phyloP scores from a whole-genome alignment of 192 early-diverging fungal genomes.

The Backusella westeae region DNA sequence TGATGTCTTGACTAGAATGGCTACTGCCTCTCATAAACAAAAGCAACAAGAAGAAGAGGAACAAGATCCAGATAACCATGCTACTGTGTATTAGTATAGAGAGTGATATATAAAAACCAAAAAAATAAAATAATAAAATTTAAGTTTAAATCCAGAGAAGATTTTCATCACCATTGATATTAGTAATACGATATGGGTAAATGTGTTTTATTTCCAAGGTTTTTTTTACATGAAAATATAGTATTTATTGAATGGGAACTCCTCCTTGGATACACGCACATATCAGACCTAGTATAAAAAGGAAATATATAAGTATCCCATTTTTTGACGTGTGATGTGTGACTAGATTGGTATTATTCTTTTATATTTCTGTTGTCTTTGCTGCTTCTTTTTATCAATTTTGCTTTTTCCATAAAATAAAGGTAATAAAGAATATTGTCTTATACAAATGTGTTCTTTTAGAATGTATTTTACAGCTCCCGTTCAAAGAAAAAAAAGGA shows the following conservation, averaged over 20 bases:
- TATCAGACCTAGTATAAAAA: neutral
- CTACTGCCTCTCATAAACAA: conserved; percentile 13
- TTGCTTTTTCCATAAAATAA: neutral
- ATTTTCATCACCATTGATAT: too few relatives aligned
- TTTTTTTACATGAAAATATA: neutral
- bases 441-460: neutral
- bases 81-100: neutral
- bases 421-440: neutral
- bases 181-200: too few relatives aligned
- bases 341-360: neutral
- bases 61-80: conserved; percentile 1
- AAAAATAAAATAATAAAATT: neutral
- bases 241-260: neutral
- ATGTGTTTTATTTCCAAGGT: too few relatives aligned
- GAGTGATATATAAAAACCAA: neutral
- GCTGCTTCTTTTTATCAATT: too few relatives aligned
- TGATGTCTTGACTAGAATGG: conserved; percentile 62
- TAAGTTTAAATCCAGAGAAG: too few relatives aligned
- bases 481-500: neutral
- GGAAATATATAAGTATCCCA: neutral
- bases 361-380: too few relatives aligned
- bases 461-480: neutral
- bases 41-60: neutral
- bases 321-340: neutral
- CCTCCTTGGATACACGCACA: neutral